Evolutionary conservation across 805 yeast genomes (phyloP).

Genomic region (Starmerella scarabaei): DNA sequence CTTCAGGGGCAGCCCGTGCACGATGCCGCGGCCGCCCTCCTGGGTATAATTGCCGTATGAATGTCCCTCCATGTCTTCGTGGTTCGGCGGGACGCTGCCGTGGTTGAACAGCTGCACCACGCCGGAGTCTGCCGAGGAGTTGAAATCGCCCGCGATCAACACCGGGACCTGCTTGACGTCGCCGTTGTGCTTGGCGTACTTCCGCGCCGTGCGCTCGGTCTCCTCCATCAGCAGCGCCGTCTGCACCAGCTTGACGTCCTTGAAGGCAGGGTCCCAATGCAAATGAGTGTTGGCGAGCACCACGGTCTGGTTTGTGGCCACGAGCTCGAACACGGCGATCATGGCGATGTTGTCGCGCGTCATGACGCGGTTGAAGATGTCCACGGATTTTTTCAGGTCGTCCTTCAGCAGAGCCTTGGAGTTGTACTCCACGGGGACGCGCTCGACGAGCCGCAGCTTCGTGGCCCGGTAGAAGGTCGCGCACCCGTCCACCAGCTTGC

Average conservation of each 20-base stretch:
- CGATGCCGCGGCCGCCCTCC: constrained; percentile 47
- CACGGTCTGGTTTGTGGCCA: constrained; percentile 55
- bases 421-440: constrained; percentile 70
- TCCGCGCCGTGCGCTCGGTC: constrained; percentile 51
- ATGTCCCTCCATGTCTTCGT: constrained; percentile 68
- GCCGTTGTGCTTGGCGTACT: constrained; percentile 32
- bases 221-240: constrained; percentile 86
- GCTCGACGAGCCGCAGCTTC: constrained; percentile 58
- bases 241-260: constrained; percentile 93
- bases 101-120: constrained; percentile 81
- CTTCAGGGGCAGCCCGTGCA: constrained; percentile 65
- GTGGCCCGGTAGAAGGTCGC: constrained; percentile 72
- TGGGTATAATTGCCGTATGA: constrained; percentile 86
- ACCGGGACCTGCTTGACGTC: constrained; percentile 50
- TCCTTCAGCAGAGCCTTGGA: constrained; percentile 35
- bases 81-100: constrained; percentile 59
- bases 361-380: constrained; percentile 89
- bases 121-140: constrained; percentile 75
- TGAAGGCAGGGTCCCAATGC: constrained; percentile 96
- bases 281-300: constrained; percentile 82
- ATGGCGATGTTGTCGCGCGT: constrained; percentile 88
- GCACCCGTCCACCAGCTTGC: constrained; percentile 93
- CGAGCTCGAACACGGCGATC: constrained; percentile 59
- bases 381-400: constrained; percentile 83
- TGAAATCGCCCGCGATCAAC: constrained; percentile 89